Conservation (phyloP, 2,329 filamentous ascomycete genomes). For the Macrophomina phaseolina region DNA sequence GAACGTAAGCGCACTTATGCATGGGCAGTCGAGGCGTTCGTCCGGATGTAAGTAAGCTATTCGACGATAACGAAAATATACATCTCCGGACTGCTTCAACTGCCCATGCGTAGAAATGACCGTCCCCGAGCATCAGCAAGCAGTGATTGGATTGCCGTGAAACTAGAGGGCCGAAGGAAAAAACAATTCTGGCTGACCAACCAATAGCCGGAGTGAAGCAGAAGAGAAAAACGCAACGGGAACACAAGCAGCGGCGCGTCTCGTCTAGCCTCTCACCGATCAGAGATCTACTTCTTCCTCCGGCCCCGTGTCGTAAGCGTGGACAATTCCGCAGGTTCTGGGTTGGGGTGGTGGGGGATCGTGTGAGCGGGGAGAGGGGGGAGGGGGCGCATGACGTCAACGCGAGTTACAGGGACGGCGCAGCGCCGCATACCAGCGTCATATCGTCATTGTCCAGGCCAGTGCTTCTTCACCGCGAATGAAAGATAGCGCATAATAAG, state of each 20-base stretch:
- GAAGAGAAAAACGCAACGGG: background rate
- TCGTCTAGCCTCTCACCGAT: background rate
- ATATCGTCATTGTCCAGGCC: conserved; percentile 4
- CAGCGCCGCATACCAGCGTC: conserved; percentile 9
- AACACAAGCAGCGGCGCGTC: background rate
- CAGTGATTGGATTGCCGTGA: too few species aligned
- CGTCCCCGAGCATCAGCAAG: too few species aligned
- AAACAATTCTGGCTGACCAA: too few species aligned
- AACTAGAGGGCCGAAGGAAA: too few species aligned
- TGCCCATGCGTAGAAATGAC: too few species aligned
- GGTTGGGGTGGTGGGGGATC: background rate
- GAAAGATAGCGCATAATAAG: background rate
- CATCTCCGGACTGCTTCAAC: too few species aligned
- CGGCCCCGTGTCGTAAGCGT: background rate
- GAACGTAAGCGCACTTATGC: too few species aligned
- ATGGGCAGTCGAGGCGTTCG: background rate
- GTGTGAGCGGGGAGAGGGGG: background rate
- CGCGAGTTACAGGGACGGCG: background rate
- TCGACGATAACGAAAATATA: too few species aligned
- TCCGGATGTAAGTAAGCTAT: too few species aligned
- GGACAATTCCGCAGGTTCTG: too few species aligned
- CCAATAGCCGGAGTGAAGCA: background rate
- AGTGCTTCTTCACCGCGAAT: background rate
- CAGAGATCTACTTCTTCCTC: background rate
- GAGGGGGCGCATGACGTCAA: conserved; percentile 16